Percentiles rank a stretch among this genome's conserved stretches.
Conservation (phyloP, 306 rosid genomes). For the Citrullus mucosospermus region DNA sequence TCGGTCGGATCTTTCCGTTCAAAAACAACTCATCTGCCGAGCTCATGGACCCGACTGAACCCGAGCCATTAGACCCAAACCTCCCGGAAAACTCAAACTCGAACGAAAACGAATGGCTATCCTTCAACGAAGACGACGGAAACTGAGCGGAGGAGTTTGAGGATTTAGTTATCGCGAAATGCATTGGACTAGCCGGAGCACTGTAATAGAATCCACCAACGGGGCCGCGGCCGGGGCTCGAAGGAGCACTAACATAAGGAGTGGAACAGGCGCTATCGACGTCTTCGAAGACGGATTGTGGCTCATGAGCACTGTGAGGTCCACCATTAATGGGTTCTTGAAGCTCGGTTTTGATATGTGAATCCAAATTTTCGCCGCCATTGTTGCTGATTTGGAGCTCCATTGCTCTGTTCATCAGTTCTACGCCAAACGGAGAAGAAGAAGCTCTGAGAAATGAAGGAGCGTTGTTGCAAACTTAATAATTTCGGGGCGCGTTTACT, state of each 20-base stretch:
- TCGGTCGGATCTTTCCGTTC: constrained; percentile 92
- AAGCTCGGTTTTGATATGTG: constrained; percentile 6
- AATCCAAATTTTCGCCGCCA: constrained; percentile 13
- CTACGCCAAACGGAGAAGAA: not conserved
- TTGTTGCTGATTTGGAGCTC: constrained; percentile 29
- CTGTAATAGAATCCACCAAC: constrained; percentile 67
- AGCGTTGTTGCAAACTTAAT: not conserved
- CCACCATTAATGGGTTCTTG: constrained; percentile 21
- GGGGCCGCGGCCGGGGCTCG: constrained; percentile 74
- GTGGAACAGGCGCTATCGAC: constrained; percentile 78
- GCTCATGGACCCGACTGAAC: constrained; percentile 55
- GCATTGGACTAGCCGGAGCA: constrained; percentile 94
- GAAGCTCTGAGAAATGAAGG: not conserved
- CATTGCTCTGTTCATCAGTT: constrained; percentile 18
- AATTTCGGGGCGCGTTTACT: not conserved
- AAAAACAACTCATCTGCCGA: constrained; percentile 88
- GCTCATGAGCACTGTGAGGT: constrained; percentile 4
- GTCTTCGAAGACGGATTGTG: constrained; percentile 30
- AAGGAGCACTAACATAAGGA: constrained; percentile 90
- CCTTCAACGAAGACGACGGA: constrained; percentile 8
- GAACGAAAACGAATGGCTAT: constrained; percentile 21
- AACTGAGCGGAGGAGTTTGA: constrained; percentile 4
- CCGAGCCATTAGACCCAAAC: constrained; percentile 31
- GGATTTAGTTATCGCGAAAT: constrained; percentile 40
- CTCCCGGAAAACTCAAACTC: constrained; percentile 92